Percentiles rank a stretch among this genome's conserved stretches.
Conservation (phyloP, 2,329 filamentous ascomycete species). For the Scedosporium boydii region DNA sequence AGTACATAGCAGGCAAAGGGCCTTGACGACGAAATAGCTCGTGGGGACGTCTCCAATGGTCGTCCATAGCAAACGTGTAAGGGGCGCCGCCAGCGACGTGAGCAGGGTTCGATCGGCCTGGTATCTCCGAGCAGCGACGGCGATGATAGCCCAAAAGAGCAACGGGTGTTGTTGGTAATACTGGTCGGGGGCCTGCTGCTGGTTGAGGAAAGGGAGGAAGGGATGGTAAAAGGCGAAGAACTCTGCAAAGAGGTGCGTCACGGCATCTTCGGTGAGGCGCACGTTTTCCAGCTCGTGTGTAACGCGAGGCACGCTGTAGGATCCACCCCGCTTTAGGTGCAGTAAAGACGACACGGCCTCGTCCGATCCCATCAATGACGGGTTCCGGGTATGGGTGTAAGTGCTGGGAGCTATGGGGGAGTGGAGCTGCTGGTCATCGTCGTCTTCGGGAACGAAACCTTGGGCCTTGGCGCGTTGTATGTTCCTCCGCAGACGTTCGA, state of each 20-base stretch:
- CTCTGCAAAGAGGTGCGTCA: slow-evolving; percentile 58
- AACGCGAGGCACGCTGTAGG: slow-evolving; percentile 50
- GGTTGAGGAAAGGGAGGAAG: slow-evolving; percentile 67
- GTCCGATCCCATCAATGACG: slow-evolving; percentile 57
- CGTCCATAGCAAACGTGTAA: slow-evolving; percentile 66
- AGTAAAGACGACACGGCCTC: slow-evolving; percentile 59
- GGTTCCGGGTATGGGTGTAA: slow-evolving; percentile 49
- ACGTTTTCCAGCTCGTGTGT: slow-evolving; percentile 54
- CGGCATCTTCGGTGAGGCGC: slow-evolving; percentile 53
- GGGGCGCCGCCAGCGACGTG: slow-evolving; percentile 54
- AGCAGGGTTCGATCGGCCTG: slow-evolving; percentile 53
- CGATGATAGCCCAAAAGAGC: slow-evolving; percentile 77
- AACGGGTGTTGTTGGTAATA: slow-evolving; percentile 71
- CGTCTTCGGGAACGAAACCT: slow-evolving; percentile 44
- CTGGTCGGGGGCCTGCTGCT: slow-evolving; percentile 55
- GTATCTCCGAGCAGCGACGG: slow-evolving; percentile 66
- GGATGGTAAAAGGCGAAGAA: slow-evolving; percentile 71
- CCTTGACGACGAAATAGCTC: slow-evolving; percentile 73
- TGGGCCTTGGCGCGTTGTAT: slow-evolving; percentile 51
- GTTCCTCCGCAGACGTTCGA: slow-evolving; percentile 56
- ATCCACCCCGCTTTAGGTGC: slow-evolving; percentile 55
- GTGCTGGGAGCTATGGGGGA: slow-evolving; percentile 14
- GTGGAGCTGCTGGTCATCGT: slow-evolving; percentile 36
- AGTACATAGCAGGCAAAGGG: slow-evolving; percentile 67
- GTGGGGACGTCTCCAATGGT: slow-evolving; percentile 70